A percentile compares a stretch with the other conserved stretches of the same genome.
These are phyloP conservation scores for Mangifera indica DNA, from an alignment of 345 rosid genomes.

Conservation along the genomic window DNA sequence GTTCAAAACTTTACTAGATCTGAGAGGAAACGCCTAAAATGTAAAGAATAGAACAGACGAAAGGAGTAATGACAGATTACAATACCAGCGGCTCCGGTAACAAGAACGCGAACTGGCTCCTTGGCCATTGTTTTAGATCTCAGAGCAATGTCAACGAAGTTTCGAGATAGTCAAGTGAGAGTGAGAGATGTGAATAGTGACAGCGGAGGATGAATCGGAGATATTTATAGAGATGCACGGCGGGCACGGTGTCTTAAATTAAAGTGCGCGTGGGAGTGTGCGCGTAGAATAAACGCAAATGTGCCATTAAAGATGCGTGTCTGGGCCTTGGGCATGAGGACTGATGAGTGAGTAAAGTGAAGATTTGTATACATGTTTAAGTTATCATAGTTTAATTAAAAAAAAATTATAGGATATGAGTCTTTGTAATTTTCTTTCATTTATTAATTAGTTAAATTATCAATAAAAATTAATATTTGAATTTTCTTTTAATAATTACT, in stretches of 20 bases:
- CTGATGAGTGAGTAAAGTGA: background rate
- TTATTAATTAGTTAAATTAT: too few relatives aligned
- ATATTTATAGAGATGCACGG: background rate
- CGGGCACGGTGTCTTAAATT: background rate
- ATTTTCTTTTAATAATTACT: too few relatives aligned
- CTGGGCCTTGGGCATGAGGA: too few relatives aligned
- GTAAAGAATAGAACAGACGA: background rate
- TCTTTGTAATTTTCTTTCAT: too few relatives aligned
- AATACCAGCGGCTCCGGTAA: constrained; percentile 98
- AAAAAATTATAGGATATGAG: too few relatives aligned
- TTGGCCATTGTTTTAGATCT: constrained; percentile 70
- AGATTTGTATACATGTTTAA: too few relatives aligned
- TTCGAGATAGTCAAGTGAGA: background rate
- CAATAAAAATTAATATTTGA: too few relatives aligned
- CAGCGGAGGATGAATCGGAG: background rate
- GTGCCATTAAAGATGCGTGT: constrained; percentile 17
- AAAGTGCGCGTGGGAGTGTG: background rate
- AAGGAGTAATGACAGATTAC: background rate
- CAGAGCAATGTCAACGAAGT: background rate
- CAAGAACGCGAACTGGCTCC: constrained; percentile 94
- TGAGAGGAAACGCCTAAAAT: background rate
- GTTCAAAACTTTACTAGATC: constrained; percentile 9
- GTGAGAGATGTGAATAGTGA: background rate
- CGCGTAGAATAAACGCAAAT: background rate
- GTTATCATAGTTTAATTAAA: too few relatives aligned